Base-by-base conservation (phyloP, 495 filamentous ascomycete genomes). In the Aspergillus taichungensis region DNA sequence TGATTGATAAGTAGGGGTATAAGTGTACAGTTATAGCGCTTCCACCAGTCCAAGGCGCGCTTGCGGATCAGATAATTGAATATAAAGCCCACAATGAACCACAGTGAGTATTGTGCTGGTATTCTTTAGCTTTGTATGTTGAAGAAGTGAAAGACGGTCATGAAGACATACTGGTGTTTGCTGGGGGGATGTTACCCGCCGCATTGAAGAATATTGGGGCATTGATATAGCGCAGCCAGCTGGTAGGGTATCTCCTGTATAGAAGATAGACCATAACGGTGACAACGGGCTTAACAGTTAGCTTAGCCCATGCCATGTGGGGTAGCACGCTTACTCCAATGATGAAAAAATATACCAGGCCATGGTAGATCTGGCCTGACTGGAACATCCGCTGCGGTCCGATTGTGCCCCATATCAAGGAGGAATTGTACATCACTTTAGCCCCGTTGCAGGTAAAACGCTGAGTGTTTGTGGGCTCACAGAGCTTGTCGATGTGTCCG, bases 21-120 rank as follows among this genome's bases (percentile, higher is more conserved):
- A 9, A 1, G 3, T 27, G 3, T n/a, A 51, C 57, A 85, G 57
- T 84, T 85, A 53, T 83, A 84, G 46, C 77, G 77, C 55, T 77
- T 62, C 80, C 79, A 83, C 80, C 80, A 83, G 40, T 74, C 75
- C 27, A 66, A 71, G 57, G 71, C 75, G 42, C 69, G 68, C 34
- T 74, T 68, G 33, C 74, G 66, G 45, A 83, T 71, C 41, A 71
- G 69, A 45, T 72, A 75, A 53, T 83, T 81, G 64, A 83, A 84
- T 18, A 73, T 34, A 30, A 71, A 69, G 8, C 80, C 80, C n/a
- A 81, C 69, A 33, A 75, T 68, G 9, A 60, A 60, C 77, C 77
- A 78, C 65, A 82, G 51, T 65, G 45, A 68, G 32, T 60, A 60
- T 54, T 60, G 57, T 1, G 57, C 56, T 59, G 13, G 8, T 37